Percentiles rank a stretch among this genome's conserved stretches.
These are phyloP conservation scores for Penicillium sp. DNA, from an alignment of 2,329 filamentous ascomycete species.

Conservation along the genomic window DNA sequence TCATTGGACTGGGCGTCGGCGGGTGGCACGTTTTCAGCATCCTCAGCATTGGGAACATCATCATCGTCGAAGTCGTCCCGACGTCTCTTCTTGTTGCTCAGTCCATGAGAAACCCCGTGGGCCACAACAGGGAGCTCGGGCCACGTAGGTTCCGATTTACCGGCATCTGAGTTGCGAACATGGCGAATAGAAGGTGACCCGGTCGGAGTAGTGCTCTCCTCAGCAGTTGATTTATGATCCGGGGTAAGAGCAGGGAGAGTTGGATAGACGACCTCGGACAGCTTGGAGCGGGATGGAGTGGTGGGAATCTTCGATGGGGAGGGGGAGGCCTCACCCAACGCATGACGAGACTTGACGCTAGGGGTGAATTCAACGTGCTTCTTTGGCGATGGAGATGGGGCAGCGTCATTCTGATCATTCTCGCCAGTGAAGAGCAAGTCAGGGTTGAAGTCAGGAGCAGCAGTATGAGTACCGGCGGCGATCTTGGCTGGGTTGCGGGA, in stretches of 20 bases:
- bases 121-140: slow-evolving; percentile 37
- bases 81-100: slow-evolving; percentile 43
- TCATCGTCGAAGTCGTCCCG: slow-evolving; percentile 36
- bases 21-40: slow-evolving; percentile 37
- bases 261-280: slow-evolving; percentile 38
- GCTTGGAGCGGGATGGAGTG: slow-evolving; percentile 19
- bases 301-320: slow-evolving; percentile 43
- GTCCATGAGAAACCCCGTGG: slow-evolving; percentile 43
- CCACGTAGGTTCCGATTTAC: slow-evolving; percentile 19
- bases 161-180: slow-evolving; percentile 36
- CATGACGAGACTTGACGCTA: slow-evolving; percentile 57
- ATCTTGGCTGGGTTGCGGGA: slow-evolving; percentile 60
- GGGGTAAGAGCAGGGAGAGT: slow-evolving; percentile 41
- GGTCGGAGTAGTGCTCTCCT: slow-evolving; percentile 9
- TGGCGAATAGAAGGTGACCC: slow-evolving; percentile 42
- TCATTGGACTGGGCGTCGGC: slow-evolving; percentile 22
- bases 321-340: slow-evolving; percentile 39
- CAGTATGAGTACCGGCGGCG: slow-evolving; percentile 59
- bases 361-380: slow-evolving; percentile 83
- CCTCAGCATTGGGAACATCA: slow-evolving; percentile 16
- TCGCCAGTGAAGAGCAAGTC: slow-evolving; percentile 52
- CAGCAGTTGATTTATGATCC: slow-evolving; percentile 25
- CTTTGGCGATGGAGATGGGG: slow-evolving; percentile 69
- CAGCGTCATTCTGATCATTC: slow-evolving; percentile 27
- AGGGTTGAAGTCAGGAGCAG: slow-evolving; percentile 43